These are phyloP conservation scores for Leishmania aethiopica DNA, from an alignment of 208 protist species.

Conservation along the genomic window DNA sequence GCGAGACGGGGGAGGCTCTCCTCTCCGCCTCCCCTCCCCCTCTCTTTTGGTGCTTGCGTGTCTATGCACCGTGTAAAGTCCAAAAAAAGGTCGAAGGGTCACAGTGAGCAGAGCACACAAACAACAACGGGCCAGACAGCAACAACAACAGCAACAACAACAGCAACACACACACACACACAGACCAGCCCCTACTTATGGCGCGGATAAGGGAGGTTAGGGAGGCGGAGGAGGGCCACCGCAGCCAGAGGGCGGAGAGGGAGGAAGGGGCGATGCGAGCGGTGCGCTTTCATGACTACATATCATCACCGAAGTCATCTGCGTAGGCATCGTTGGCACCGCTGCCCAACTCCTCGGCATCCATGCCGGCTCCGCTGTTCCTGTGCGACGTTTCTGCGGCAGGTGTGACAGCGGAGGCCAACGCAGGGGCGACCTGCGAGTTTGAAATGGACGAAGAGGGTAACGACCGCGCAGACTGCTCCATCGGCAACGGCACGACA, in stretches of 20 bases:
- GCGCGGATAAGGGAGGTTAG: not conserved
- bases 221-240: not conserved
- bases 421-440: not conserved
- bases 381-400: constrained; percentile 1
- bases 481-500: not conserved
- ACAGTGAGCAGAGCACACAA: too few species aligned
- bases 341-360: constrained; percentile 5
- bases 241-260: not conserved
- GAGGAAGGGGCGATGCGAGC: not conserved
- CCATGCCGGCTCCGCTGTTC: not conserved
- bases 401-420: not conserved
- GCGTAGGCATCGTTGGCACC: constrained; percentile 32
- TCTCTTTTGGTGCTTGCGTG: not conserved
- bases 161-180: not conserved
- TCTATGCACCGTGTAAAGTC: not conserved
- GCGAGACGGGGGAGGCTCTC: not conserved
- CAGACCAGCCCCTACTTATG: not conserved
- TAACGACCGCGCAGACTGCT: not conserved
- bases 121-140: too few species aligned
- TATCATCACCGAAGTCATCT: constrained; percentile 42
- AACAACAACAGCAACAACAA: too few species aligned
- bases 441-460: constrained; percentile 9
- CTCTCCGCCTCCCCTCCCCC: not conserved
- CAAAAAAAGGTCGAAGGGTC: too few species aligned
- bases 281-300: constrained; percentile 3